Conservation (phyloP, 495 filamentous ascomycete species). For the Hypoxylon fuscum region DNA sequence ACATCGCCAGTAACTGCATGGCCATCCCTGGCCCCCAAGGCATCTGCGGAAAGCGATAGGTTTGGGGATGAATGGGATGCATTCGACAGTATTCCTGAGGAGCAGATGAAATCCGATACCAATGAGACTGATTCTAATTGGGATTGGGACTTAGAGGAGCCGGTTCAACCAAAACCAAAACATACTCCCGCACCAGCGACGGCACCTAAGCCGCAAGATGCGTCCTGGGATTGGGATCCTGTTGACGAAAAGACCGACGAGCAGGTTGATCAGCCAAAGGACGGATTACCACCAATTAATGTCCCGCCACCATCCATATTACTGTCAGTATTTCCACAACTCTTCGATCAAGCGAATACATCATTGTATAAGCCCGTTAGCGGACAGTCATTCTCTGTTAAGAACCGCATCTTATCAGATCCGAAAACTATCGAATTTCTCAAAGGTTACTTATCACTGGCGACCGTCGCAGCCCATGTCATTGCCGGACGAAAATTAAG, state of each 20-base stretch:
- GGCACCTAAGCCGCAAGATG: constrained; percentile 12
- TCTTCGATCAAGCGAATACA: constrained; percentile 65
- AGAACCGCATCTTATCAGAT: constrained; percentile 66
- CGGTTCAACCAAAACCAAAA: constrained; percentile 20
- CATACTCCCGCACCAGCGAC: constrained; percentile 4
- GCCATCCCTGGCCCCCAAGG: constrained; percentile 44
- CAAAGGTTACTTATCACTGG: constrained; percentile 61
- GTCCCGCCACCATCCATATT: constrained; percentile 88
- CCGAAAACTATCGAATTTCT: constrained; percentile 63
- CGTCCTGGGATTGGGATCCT: constrained; percentile 44
- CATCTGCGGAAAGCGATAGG: constrained; percentile 37
- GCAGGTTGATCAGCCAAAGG: constrained; percentile 29
- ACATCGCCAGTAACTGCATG: constrained; percentile 58
- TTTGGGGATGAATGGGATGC: constrained; percentile 67
- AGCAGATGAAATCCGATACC: constrained; percentile 25
- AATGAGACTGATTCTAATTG: constrained; percentile 41
- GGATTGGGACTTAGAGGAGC: constrained; percentile 54
- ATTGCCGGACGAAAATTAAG: constrained; percentile 86
- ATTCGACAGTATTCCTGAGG: constrained; percentile 59
- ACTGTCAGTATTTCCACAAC: constrained; percentile 73
- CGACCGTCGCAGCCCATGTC: constrained; percentile 76
- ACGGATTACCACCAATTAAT: constrained; percentile 75
- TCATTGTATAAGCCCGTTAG: constrained; percentile 65
- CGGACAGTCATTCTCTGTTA: constrained; percentile 58
- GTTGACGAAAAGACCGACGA: constrained; percentile 32